These are phyloP conservation scores for Colletotrichum agaves DNA, from an alignment of 2,329 filamentous ascomycete genomes.

Conservation along the genomic window DNA sequence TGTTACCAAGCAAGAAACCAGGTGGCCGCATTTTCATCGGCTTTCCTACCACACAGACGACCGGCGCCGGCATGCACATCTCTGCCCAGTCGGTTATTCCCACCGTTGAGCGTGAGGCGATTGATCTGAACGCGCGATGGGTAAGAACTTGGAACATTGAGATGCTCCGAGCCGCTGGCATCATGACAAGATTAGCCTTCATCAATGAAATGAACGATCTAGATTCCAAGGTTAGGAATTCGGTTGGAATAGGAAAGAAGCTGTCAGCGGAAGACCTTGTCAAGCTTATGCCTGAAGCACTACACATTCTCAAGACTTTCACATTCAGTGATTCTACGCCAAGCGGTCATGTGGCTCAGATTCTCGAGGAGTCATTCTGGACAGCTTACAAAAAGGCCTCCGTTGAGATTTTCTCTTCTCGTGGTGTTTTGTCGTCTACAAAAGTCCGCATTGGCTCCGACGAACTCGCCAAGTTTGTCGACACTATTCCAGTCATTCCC, in stretches of 20 bases:
- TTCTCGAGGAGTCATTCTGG: constrained; percentile 97
- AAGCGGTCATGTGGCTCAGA: constrained; percentile 81
- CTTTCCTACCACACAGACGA: constrained; percentile 97
- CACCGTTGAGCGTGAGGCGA: constrained; percentile 95
- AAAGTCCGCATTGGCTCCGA: constrained; percentile 81
- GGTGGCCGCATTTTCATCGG: constrained; percentile 94
- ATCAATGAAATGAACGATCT: constrained; percentile 86
- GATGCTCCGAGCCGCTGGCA: constrained; percentile 89
- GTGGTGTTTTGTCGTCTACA: constrained; percentile 85
- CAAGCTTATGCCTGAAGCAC: constrained; percentile 78
- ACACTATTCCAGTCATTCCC: constrained; percentile 87
- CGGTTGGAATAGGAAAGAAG: constrained; percentile 57
- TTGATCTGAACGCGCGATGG: constrained; percentile 95
- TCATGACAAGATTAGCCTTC: constrained; percentile 90
- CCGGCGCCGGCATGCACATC: constrained; percentile 91
- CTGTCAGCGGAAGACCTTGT: constrained; percentile 72
- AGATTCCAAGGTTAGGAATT: constrained; percentile 66
- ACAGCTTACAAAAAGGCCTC: constrained; percentile 83
- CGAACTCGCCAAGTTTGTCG: constrained; percentile 77
- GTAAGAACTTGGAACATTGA: constrained; percentile 96
- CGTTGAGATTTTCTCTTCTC: constrained; percentile 89
- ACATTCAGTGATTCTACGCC: constrained; percentile 92
- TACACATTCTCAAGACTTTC: constrained; percentile 88
- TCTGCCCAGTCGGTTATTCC: constrained; percentile 97
- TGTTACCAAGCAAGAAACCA: constrained; percentile 84